A percentile compares a stretch with the other conserved stretches of the same genome.
phyloP scores from a whole-genome alignment of 208 protist species.

The Borovskyia barvae region DNA sequence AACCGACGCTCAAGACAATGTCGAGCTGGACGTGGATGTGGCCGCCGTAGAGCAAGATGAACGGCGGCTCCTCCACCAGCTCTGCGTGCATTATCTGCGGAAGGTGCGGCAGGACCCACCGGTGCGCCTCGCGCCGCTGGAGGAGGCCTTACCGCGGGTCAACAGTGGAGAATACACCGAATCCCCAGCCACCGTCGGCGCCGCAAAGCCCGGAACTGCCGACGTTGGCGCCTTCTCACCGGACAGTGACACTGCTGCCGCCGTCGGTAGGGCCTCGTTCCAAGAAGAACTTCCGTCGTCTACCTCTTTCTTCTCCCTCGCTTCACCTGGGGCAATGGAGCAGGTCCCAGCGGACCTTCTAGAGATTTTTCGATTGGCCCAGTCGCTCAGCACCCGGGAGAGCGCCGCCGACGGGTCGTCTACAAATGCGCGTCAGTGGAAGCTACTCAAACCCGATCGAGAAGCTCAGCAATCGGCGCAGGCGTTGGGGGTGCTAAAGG shows the following conservation, averaged over 20 bases:
- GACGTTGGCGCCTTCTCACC: no score
- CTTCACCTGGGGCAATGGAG: neutral
- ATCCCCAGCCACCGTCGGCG: no score
- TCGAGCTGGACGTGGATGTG: constrained; percentile 9
- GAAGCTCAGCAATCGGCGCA: no score
- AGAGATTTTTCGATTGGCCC: constrained; percentile 16
- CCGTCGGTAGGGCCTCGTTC: no score
- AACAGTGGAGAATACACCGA: no score
- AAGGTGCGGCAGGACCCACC: neutral
- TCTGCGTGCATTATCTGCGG: neutral
- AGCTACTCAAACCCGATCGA: no score
- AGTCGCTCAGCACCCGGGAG: neutral
- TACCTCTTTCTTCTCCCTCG: no score
- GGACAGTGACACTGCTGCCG: no score
- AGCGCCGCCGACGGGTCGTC: neutral
- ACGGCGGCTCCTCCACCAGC: constrained; percentile 8
- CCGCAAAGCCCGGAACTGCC: no score
- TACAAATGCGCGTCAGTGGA: neutral
- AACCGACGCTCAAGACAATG: constrained; percentile 2
- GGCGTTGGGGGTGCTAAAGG: neutral
- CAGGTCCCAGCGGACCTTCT: constrained; percentile 1
- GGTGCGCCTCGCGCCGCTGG: neutral
- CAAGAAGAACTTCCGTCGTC: no score
- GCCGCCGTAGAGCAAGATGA: constrained; percentile 1
- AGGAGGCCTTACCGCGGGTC: no score